Base-by-base conservation (phyloP, 2,329 filamentous ascomycete genomes). In the Venturia oleaginea region DNA sequence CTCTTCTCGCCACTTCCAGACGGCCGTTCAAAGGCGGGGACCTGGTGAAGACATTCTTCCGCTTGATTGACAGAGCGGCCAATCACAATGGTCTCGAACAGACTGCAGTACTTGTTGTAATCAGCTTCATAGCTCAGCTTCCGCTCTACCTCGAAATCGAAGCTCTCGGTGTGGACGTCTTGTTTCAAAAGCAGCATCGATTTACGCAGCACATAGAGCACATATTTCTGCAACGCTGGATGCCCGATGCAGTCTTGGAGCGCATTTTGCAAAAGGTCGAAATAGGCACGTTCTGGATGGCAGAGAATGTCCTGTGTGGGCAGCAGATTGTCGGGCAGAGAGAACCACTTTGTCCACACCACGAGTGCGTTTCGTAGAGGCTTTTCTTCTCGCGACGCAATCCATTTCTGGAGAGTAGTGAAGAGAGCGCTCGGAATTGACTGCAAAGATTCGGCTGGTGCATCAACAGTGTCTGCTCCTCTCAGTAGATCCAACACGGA, bases 11-110 rank as follows among this genome's bases (percentile, higher is more conserved):
- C 43, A 24, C 43, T 46, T 8, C 42, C 34, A 30, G 32, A 43
- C 3, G 38, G 48, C n/a, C 8, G 42, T 19, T 40, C 51, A 57
- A 40, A 43, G 4, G 2, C 15, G 2, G 63, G 54, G 10, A 59
- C 32, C 24, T 38, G 38, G n/a, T 46, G 24, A 37, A 80, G 71
- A 61, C 77, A 79, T 27, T 77, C 79, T 42, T 78, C 69, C 2
- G 80, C 75, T 65, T 81, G 79, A 65, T 81, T 81, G 51, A 77
- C 68, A 66, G 81, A 82, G 30, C 79, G 74, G 46, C 79, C 77
- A 24, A 82, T 72, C 8, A 80, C 75, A 19, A 81, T 76, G 0
- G 76, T 81, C 65, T 81, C 79, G 65, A 79, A 81, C 1, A 81
- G 70, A 4, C 74, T 75, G 51, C 75, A 76, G 64, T 75, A 81